These are phyloP conservation scores for Dendrobium nobile DNA, from an alignment of 106 monocot genomes.

Conservation along the genomic window DNA sequence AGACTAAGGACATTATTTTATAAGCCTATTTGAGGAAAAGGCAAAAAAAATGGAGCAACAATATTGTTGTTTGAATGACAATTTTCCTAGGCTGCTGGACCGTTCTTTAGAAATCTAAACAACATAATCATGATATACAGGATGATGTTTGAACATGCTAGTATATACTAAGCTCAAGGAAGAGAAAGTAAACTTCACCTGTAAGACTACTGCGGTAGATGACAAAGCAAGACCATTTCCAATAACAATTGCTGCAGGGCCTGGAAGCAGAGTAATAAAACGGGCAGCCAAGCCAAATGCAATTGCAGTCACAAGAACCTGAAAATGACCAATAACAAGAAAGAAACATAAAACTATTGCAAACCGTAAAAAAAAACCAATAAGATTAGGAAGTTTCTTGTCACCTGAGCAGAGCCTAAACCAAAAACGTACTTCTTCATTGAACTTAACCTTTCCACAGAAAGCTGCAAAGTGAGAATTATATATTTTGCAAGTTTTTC, in stretches of 20 bases:
- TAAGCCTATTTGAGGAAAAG: neutral
- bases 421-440: slow-evolving; percentile 99
- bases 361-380: slow-evolving; percentile 3
- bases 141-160: neutral
- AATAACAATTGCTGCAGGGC: slow-evolving; percentile 92
- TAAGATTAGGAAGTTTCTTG: slow-evolving; percentile 3
- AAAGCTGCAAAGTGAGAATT: slow-evolving; percentile 56
- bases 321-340: slow-evolving; percentile 12
- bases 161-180: neutral
- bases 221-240: slow-evolving; percentile 95
- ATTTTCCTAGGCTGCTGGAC: neutral
- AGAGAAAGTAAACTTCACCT: slow-evolving; percentile 36
- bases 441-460: slow-evolving; percentile 95
- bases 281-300: slow-evolving; percentile 69
- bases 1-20: neutral
- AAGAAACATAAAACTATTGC: neutral
- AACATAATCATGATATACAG: neutral
- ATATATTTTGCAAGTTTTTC: slow-evolving; percentile 6
- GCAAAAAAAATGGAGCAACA: neutral
- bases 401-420: slow-evolving; percentile 92
- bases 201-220: slow-evolving; percentile 90
- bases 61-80: neutral
- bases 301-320: slow-evolving; percentile 83
- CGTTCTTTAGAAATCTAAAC: neutral
- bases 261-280: slow-evolving; percentile 46